phyloP scores from a whole-genome alignment of 108 stramenopile species.

The Aurantiochytrium sp. region DNA sequence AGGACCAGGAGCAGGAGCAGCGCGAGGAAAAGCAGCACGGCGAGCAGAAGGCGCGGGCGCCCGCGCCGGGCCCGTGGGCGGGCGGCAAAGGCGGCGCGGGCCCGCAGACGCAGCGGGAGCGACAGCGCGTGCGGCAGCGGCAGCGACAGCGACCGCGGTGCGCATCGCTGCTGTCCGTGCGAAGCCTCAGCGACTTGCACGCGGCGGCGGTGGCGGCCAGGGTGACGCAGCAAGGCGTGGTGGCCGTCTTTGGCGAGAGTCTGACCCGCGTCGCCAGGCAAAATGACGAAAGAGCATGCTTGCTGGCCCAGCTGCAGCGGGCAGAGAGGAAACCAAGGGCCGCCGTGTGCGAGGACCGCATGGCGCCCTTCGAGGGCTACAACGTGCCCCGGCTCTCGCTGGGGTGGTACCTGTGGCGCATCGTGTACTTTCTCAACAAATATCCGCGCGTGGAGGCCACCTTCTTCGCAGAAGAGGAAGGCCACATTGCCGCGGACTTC shows the following conservation, averaged over 20 bases:
- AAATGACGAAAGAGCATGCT: background rate
- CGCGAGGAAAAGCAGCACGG: no score
- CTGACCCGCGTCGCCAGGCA: background rate
- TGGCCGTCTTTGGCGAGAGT: background rate
- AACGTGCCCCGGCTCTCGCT: background rate
- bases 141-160: no score
- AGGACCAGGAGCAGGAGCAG: no score
- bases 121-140: no score
- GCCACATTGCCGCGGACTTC: constrained; percentile 1
- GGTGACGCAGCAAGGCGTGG: background rate
- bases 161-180: background rate
- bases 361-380: background rate
- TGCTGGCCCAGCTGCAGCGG: background rate
- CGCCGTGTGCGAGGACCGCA: background rate
- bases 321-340: background rate
- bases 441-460: background rate
- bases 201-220: background rate
- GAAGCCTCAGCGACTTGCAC: background rate
- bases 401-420: background rate
- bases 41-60: no score
- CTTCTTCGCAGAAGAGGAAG: background rate
- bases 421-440: background rate
- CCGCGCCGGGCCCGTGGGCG: no score
- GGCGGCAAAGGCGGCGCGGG: no score
- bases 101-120: no score